Evolutionary conservation across 768 basidiomycete genomes (phyloP), one percentile per base, ranked within the genome.

Genomic region (Boletus patriciae): DNA sequence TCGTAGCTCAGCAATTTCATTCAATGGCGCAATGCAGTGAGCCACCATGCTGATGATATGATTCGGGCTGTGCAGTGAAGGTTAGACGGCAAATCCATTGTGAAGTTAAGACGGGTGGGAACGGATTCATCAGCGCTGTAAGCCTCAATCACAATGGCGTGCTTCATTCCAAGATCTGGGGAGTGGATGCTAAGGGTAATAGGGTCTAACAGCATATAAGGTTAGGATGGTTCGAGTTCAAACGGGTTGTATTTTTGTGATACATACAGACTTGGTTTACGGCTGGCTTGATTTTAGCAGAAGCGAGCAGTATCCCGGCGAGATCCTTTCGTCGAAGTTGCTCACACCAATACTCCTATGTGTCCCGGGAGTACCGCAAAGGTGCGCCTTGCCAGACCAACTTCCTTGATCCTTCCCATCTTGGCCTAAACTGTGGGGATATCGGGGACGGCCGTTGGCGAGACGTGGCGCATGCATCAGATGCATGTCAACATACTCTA

Each of bases 321-420:
- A 89, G 77, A 29, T 90, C 78, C 1, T 74, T 13, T 83, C 76
- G 13, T 74, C 74, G 63, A 87, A 89, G 73, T 90, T 90, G 72
- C 83, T 85, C 40, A 89, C 84, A 19, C 87, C 87, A 52, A 88
- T 87, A 67, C 82, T 86, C 81, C 84, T 86, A 60, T 5, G 9
- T 23, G 21, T 6, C 2, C 31, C 29, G 11, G 37, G 41, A 11
- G 25, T n/a, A 9, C 13, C 3, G 29, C 46, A 33, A 43, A 15
- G n/a, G 59, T 73, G 37, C 50, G 84, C 85, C 82, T 87, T 52
- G 78, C 80, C 3, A 84, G 71, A 1, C 86, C 86, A n/a, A 78
- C 72, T 19, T 74, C 70, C 60, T 82, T 78, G 52, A 87, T 60
- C 18, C 76, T 76, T 64, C 88, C 87, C 76, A 90, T 80, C 65